Evolutionary conservation across 2,329 filamentous ascomycete genomes (phyloP).

Genomic region (Periconia macrospinosa): DNA sequence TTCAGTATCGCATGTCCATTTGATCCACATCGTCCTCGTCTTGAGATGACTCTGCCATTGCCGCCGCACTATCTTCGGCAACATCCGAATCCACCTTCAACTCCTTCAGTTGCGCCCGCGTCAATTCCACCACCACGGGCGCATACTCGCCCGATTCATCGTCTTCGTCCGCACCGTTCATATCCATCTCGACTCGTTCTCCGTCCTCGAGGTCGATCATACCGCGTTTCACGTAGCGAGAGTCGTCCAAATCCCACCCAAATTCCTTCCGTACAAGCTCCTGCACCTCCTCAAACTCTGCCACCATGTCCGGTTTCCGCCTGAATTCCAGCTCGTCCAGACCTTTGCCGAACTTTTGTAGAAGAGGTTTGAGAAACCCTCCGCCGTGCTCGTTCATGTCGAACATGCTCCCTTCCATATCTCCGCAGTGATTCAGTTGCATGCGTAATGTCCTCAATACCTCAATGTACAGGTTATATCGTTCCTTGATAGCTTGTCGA

Average conservation of each 20-base stretch:
- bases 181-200: constrained; percentile 63
- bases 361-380: constrained; percentile 54
- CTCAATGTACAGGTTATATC: constrained; percentile 55
- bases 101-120: constrained; percentile 45
- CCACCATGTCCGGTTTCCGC: constrained; percentile 49
- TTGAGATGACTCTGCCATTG: constrained; percentile 32
- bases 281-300: constrained; percentile 59
- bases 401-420: constrained; percentile 64
- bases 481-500: constrained; percentile 52
- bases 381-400: constrained; percentile 59
- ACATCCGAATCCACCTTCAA: constrained; percentile 33
- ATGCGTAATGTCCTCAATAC: constrained; percentile 53
- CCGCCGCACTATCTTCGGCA: constrained; percentile 17
- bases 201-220: constrained; percentile 65
- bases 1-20: constrained; percentile 44
- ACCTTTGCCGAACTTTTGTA: constrained; percentile 55
- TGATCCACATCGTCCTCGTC: constrained; percentile 39
- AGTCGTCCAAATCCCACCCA: constrained; percentile 61
- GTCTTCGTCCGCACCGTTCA: constrained; percentile 58
- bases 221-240: constrained; percentile 55
- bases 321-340: constrained; percentile 52
- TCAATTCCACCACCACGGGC: constrained; percentile 61
- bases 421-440: constrained; percentile 59
- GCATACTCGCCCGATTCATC: constrained; percentile 68
- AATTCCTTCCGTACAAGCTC: constrained; percentile 57